Evolutionary conservation across 176 grass and related monocot species (phyloP), one percentile per base, ranked within the genome.

Genomic region (Raddia distichophylla): DNA sequence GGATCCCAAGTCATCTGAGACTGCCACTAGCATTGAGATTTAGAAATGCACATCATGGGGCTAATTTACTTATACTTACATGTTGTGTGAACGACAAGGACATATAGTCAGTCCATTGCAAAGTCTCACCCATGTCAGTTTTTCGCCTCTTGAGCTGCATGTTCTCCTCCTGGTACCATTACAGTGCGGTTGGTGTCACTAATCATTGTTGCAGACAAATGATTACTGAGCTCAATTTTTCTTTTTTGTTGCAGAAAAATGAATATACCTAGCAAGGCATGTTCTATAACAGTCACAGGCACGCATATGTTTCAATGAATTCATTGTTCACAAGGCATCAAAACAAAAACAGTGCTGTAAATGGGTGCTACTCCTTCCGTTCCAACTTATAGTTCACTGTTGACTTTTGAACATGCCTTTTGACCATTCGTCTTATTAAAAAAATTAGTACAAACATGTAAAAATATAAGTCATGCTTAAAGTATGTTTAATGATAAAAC

Each of bases 91-190:
- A 99, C 4, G 97, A 79, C 79, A 96, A 20, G 3, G 97, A 91
- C 93, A 99, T 92, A 76, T 99, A 99, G 76, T 99, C 93, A 0
- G 84, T 91, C 97, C 97, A 99, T 43, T 93, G 85, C 33, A 99
- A 86, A 69, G 78, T 73, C 48, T 93, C 82, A 0, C 91, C 97
- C 5, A 51, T 50, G 18, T 85, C 66, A 0, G 74, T 53, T 74
- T 91, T 99, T 17, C 57, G 33, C 79, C 87, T 75, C 87, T 93
- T 95, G 18, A 99, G 75, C 37, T 89, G 80, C 84, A 87, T 88
- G 84, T 99, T 99, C 83, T 99, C 97, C 74, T 99, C 89, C 97
- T 99, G 85, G 37, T 12, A 62, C 19, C 50, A 57, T 53, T 11
- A 32, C 70, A 49, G 60, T 51, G 57, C 14, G 56, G 73, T 81